phyloP scores from a whole-genome alignment of 1,284 basidiomycete genomes.

The Sporisorium graminicola region DNA sequence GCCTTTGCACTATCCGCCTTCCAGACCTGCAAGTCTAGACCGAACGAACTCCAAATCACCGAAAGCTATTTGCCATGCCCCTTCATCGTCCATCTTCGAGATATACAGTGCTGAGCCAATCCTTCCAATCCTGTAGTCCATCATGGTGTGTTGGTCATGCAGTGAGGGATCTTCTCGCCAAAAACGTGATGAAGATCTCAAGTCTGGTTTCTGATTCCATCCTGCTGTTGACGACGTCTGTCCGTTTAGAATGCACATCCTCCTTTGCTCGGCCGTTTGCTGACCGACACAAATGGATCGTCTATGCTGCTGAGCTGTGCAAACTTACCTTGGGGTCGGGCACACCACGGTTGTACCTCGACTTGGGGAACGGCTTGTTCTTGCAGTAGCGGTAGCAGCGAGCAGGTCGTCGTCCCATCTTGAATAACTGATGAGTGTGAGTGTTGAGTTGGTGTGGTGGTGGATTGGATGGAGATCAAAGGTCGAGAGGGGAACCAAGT shows the following conservation, averaged over 20 bases:
- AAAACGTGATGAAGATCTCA: too few species aligned
- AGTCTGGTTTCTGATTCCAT: too few species aligned
- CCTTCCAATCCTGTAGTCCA: too few species aligned
- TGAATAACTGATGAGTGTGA: slow-evolving; percentile 46
- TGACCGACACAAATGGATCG: slow-evolving; percentile 12
- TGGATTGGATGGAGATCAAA: slow-evolving; percentile 2
- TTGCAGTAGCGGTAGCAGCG: slow-evolving; percentile 70
- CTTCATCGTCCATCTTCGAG: too few species aligned
- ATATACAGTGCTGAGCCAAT: too few species aligned
- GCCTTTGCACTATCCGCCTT: too few species aligned
- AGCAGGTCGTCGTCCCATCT: slow-evolving; percentile 64
- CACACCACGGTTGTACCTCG: slow-evolving; percentile 89
- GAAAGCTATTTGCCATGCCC: too few species aligned
- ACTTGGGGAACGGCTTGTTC: slow-evolving; percentile 70
- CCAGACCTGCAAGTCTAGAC: too few species aligned
- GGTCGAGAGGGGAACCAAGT: slow-evolving; percentile 21
- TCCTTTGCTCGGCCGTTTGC: not conserved
- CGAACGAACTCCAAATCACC: too few species aligned
- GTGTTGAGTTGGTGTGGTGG: slow-evolving; percentile 1
- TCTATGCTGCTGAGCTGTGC: slow-evolving; percentile 6
- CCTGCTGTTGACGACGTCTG: not conserved
- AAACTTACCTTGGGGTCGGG: slow-evolving; percentile 67
- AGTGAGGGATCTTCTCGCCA: too few species aligned
- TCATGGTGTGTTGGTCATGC: too few species aligned
- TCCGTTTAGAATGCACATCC: too few species aligned